Evolutionary conservation across 192 early-diverging fungal species (phyloP).

Genomic region (Podila clonocystis): DNA sequence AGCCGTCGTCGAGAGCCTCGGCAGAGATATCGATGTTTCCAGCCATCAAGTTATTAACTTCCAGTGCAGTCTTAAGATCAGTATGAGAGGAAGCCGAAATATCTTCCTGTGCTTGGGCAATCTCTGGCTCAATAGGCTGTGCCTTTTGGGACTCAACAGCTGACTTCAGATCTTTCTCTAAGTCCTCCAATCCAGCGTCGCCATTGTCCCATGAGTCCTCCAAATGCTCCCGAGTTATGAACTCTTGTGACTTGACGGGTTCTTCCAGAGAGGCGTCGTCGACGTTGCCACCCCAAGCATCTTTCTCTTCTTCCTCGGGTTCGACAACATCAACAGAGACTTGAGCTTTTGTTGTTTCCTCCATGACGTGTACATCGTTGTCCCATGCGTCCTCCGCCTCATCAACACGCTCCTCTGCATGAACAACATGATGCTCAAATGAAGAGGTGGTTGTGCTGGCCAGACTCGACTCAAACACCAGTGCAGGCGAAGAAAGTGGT

Average conservation of each 20-base stretch:
- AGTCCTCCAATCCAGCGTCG: neutral
- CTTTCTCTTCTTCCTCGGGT: neutral
- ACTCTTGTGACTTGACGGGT: neutral
- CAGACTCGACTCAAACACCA: no score
- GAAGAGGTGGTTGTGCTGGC: neutral
- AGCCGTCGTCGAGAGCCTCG: neutral
- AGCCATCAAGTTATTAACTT: neutral
- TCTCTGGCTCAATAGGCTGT: no score
- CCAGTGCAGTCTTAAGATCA: no score
- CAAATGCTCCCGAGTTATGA: no score
- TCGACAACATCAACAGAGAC: neutral
- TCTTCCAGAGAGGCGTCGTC: neutral
- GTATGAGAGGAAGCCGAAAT: no score
- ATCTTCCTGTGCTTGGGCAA: no score
- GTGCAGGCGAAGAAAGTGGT: no score
- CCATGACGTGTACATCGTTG: neutral
- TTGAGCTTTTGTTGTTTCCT: no score
- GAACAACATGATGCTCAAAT: neutral
- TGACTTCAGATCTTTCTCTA: neutral
- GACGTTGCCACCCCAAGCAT: slow-evolving; percentile 2
- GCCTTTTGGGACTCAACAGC: neutral
- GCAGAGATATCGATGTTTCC: neutral
- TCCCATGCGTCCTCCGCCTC: neutral
- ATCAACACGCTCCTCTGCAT: no score
- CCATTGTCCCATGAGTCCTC: neutral